phyloP scores from a whole-genome alignment of 805 yeast genomes.

The Cyberlindnera subsufficiens region DNA sequence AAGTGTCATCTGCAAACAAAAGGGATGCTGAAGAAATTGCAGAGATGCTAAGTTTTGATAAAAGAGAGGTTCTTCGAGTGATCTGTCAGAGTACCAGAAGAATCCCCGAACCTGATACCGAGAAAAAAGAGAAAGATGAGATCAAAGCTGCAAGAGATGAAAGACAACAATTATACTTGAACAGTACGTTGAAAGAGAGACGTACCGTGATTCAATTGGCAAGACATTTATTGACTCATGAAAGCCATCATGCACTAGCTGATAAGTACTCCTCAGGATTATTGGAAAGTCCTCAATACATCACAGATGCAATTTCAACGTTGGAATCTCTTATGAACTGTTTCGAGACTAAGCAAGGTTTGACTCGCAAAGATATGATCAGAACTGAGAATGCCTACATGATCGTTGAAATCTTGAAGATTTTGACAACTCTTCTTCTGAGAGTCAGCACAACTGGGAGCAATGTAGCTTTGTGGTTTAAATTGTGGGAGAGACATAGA shows the following conservation, averaged over 20 bases:
- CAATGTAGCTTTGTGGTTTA: conserved; percentile 49
- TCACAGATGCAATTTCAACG: conserved; percentile 16
- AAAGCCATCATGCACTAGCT: conserved; percentile 18
- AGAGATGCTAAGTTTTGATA: conserved; percentile 32
- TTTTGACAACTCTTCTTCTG: conserved; percentile 33
- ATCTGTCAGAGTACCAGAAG: conserved; percentile 34
- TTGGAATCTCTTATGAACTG: conserved; percentile 5
- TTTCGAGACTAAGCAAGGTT: conserved; percentile 3
- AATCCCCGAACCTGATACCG: conserved; percentile 24
- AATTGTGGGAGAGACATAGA: conserved; percentile 34
- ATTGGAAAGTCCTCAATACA: conserved; percentile 19
- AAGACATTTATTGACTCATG: conserved; percentile 23
- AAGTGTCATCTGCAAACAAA: conserved; percentile 28
- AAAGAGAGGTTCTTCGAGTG: conserved; percentile 43
- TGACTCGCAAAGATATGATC: conserved; percentile 12
- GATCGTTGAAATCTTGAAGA: conserved; percentile 31
- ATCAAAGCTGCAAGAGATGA: conserved; percentile 5
- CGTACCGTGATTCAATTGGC: conserved; percentile 40
- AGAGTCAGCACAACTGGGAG: conserved; percentile 30
- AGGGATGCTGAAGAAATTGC: conserved; percentile 37
- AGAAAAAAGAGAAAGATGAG: conserved; percentile 6
- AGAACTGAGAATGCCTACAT: conserved; percentile 29
- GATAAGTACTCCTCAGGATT: conserved; percentile 18
- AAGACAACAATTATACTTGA: conserved; percentile 25
- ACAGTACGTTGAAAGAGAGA: conserved; percentile 45